Evolutionary conservation across 495 filamentous ascomycete genomes (phyloP).

Genomic region (Penicillium cataractarum): DNA sequence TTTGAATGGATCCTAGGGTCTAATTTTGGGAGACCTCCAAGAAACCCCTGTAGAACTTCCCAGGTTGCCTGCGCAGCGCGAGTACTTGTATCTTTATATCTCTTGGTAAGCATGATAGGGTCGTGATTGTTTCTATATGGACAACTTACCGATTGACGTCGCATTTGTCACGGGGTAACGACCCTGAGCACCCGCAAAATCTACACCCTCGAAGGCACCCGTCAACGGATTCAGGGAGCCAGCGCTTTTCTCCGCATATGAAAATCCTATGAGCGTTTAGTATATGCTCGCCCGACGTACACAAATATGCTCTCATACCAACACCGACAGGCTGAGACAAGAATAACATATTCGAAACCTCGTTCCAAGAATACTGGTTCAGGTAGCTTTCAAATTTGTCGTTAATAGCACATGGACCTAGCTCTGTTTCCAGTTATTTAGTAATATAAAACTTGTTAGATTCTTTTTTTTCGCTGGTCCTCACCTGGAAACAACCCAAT

Average conservation of each 20-base stretch:
- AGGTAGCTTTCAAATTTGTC: constrained; percentile 52
- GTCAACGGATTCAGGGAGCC: constrained; percentile 49
- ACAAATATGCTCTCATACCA: constrained; percentile 34
- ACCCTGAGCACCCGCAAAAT: constrained; percentile 47
- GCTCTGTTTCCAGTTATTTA: no score
- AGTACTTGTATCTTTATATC: constrained; percentile 52
- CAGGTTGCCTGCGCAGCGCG: constrained; percentile 59
- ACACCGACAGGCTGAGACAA: constrained; percentile 69
- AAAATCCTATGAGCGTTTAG: constrained; percentile 49
- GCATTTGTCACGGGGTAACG: constrained; percentile 53
- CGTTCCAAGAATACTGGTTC: constrained; percentile 73
- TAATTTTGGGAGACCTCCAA: constrained; percentile 52
- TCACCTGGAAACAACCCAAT: constrained; percentile 75
- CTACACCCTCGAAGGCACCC: constrained; percentile 46
- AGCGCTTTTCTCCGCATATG: constrained; percentile 49
- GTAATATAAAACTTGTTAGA: no score
- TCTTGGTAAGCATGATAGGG: no score
- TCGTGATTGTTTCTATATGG: no score
- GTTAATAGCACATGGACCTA: constrained; percentile 62
- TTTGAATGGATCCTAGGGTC: constrained; percentile 55
- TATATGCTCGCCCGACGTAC: background rate
- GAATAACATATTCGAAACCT: constrained; percentile 74
- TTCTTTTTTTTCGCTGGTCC: no score
- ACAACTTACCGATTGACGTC: constrained; percentile 40
- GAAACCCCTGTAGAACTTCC: constrained; percentile 61